Evolutionary conservation across 2,329 filamentous ascomycete genomes (phyloP).

Genomic region (Dactylellina cionopaga): DNA sequence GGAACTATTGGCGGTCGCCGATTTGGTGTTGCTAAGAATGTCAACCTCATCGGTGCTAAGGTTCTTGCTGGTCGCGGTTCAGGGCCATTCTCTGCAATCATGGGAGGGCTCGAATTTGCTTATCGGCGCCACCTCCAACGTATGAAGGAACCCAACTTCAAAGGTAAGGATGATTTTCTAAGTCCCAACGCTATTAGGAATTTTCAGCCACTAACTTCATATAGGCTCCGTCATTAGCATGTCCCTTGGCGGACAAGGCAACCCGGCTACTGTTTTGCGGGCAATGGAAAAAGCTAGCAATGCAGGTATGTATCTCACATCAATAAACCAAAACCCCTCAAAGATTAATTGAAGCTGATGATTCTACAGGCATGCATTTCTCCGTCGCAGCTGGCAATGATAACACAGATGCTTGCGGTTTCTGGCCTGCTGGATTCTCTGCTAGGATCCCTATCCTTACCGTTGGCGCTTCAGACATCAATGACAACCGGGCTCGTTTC

Average conservation of each 20-base stretch:
- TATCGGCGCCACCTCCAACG: conserved; percentile 62
- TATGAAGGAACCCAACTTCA: conserved; percentile 59
- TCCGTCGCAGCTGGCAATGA: conserved; percentile 63
- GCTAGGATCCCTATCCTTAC: conserved; percentile 61
- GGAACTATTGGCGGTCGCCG: conserved; percentile 56
- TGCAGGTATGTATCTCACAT: conserved; percentile 58
- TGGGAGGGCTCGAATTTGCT: conserved; percentile 62
- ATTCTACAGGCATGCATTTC: conserved; percentile 58
- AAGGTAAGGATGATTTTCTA: background rate
- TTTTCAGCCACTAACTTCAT: background rate
- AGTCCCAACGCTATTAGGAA: background rate
- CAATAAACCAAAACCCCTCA: background rate
- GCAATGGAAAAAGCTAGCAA: conserved; percentile 65
- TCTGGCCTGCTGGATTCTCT: conserved; percentile 60
- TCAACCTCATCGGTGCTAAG: conserved; percentile 64
- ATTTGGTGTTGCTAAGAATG: conserved; percentile 64
- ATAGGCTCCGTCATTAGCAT: conserved; percentile 66
- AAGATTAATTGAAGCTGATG: background rate
- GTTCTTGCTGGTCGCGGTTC: conserved; percentile 60
- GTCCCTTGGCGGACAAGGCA: conserved; percentile 66
- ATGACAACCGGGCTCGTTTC: conserved; percentile 60
- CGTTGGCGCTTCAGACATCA: conserved; percentile 60
- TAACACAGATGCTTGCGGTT: conserved; percentile 53
- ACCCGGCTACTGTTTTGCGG: conserved; percentile 64
- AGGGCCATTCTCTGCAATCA: conserved; percentile 60